A percentile compares a stretch with the other conserved stretches of the same genome.
Evolutionary conservation across 2,329 filamentous ascomycete species (phyloP).

Genomic region (Bipolaris oryzae): DNA sequence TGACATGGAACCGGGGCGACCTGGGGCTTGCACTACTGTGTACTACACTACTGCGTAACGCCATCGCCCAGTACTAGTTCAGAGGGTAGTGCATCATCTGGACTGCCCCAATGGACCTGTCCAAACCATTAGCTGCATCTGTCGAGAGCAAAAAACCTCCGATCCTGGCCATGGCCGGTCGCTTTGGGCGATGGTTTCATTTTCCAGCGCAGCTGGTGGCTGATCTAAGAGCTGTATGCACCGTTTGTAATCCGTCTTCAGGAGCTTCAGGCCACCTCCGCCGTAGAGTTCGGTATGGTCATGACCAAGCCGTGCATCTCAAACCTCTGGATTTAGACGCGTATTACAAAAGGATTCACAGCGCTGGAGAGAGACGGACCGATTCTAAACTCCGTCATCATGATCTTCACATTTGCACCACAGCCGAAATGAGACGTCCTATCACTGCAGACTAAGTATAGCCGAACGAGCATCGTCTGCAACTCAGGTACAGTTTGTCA

Average conservation of each 20-base stretch:
- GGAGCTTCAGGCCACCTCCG: background rate
- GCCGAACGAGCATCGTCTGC: conserved; percentile 18
- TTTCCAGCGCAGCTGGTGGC: background rate
- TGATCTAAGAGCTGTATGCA: background rate
- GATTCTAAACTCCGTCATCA: conserved; percentile 10
- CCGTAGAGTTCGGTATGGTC: background rate
- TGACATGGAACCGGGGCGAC: background rate
- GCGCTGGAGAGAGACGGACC: background rate
- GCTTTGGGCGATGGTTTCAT: conserved; percentile 8
- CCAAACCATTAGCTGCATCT: conserved; percentile 19
- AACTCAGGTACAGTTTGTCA: conserved; percentile 8
- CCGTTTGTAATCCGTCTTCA: background rate
- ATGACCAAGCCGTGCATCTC: conserved; percentile 4
- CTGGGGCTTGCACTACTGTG: conserved; percentile 1
- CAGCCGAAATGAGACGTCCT: conserved; percentile 27
- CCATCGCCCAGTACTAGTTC: conserved; percentile 18
- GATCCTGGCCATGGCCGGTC: conserved; percentile 22
- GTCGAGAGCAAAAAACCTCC: conserved; percentile 17
- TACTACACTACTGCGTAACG: conserved; percentile 15
- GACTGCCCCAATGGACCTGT: conserved; percentile 12
- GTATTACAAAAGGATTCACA: background rate
- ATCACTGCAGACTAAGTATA: conserved; percentile 9
- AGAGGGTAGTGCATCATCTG: conserved; percentile 18
- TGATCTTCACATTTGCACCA: conserved; percentile 31
- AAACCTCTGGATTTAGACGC: conserved; percentile 3